Evolutionary conservation across 345 rosid species (phyloP), one percentile per base, ranked within the genome.

Genomic region (Moringa oleifera): DNA sequence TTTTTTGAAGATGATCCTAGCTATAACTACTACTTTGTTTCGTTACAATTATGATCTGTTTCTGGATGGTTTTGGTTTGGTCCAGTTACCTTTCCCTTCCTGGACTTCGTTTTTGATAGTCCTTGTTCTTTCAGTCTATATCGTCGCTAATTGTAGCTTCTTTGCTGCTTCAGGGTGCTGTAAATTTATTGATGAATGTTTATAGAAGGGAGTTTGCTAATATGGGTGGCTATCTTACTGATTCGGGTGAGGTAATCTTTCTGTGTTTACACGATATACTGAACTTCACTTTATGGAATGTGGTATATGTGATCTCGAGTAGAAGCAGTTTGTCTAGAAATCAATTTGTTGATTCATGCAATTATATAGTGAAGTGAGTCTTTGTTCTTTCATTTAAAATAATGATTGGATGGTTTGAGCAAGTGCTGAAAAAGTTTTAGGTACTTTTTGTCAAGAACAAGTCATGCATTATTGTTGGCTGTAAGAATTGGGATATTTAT

Each of bases 151-250:
- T 57, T 60, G 18, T 46, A 21, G 21, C 49, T 57, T 51, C 23
- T 75, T 71, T 75, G 21, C 56, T 53, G 60, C 64, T 69, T 62
- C 87, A 95, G 99, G 99, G 97, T 75, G 96, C 97, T 67, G 87
- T 95, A 81, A 89, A 74, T 78, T 83, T 95, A 69, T 73, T 95
- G 80, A 87, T 95, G 99, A 80, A 83, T 65, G 79, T 91, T 54
- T 95, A 91, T 78, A 78, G 82, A 79, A 85, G 77, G 75, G 99
- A 95, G 79, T 91, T 95, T 69, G 12, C 91, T 72, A 78, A 80
- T 56, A 89, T 95, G 85, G 97, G 96, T 72, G 99, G 99, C 73
- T 95, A 95, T 80, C 85, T 95, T 67, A 95, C 97, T 59, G 89
- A 85, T 76, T 92, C 93, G 65, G 99, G 99, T 81, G 96, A 95